phyloP scores from a whole-genome alignment of 2,329 filamentous ascomycete species.

The Colletotrichum falcatum region DNA sequence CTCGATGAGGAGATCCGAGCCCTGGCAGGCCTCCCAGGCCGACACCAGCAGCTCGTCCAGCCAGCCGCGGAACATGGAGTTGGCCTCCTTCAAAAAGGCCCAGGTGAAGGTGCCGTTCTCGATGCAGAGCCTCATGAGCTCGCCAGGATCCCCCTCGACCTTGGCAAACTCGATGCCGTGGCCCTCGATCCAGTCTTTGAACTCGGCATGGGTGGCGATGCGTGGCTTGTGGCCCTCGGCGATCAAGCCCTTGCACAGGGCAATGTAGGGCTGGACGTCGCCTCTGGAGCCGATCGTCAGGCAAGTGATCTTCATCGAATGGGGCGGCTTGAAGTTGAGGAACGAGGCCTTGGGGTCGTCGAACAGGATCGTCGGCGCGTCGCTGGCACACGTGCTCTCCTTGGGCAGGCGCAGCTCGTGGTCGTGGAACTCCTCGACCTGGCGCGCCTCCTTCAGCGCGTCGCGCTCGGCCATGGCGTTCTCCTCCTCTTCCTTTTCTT shows the following conservation, averaged over 20 bases:
- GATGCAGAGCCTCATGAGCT: conserved; percentile 95
- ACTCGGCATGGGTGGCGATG: conserved; percentile 94
- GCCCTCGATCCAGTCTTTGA: conserved; percentile 87
- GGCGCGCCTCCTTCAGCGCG: conserved; percentile 80
- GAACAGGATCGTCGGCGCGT: conserved; percentile 83
- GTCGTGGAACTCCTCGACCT: conserved; percentile 59
- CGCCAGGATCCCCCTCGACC: conserved; percentile 90
- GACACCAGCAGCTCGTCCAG: conserved; percentile 88
- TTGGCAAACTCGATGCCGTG: conserved; percentile 94
- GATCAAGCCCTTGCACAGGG: conserved; percentile 89
- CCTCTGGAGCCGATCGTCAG: conserved; percentile 95
- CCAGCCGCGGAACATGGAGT: conserved; percentile 91
- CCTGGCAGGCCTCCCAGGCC: conserved; percentile 86
- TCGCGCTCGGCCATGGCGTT: conserved; percentile 84
- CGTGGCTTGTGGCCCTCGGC: conserved; percentile 87
- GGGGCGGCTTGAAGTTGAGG: conserved; percentile 87
- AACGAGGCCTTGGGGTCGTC: conserved; percentile 91
- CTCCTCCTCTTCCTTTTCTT: conserved; percentile 78
- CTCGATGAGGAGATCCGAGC: conserved; percentile 91
- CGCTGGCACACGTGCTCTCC: conserved; percentile 59
- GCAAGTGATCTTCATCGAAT: conserved; percentile 87
- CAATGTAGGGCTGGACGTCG: conserved; percentile 98
- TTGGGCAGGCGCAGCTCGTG: conserved; percentile 64
- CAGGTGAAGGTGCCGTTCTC: conserved; percentile 98
- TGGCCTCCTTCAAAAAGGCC: conserved; percentile 89